Evolutionary conservation across 2,329 filamentous ascomycete species (phyloP).

Genomic region (Akanthomyces uredinophilus): DNA sequence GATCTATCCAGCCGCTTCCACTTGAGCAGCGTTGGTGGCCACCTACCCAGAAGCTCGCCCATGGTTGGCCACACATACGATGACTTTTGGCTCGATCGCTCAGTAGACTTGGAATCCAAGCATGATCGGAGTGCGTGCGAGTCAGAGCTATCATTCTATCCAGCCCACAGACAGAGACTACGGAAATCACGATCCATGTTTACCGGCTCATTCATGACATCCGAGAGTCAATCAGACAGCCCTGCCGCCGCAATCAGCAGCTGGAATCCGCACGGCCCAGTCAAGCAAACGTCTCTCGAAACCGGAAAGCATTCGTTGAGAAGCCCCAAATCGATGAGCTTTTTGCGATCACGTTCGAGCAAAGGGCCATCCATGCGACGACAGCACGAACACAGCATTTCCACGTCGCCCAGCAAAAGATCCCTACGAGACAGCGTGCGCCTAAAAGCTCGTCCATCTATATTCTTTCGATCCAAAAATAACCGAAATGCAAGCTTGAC

Average conservation of each 20-base stretch:
- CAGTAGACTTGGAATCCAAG: neutral
- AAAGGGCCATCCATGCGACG: neutral
- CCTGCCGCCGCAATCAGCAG: neutral
- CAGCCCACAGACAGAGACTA: neutral
- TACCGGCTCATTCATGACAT: slow-evolving; percentile 25
- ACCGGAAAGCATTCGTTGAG: slow-evolving; percentile 27
- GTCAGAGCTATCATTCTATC: neutral
- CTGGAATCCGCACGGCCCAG: neutral
- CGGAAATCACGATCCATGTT: slow-evolving; percentile 53
- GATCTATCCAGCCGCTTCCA: neutral
- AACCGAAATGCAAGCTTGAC: slow-evolving; percentile 29
- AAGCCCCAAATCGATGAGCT: slow-evolving; percentile 52
- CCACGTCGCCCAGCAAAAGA: slow-evolving; percentile 4
- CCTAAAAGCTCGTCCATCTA: slow-evolving; percentile 38
- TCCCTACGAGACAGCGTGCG: slow-evolving; percentile 19
- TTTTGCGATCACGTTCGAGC: slow-evolving; percentile 29
- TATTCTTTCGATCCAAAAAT: slow-evolving; percentile 37
- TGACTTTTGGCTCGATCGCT: slow-evolving; percentile 4
- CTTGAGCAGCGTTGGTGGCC: neutral
- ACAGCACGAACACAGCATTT: neutral
- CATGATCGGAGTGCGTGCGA: neutral
- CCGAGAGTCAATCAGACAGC: neutral
- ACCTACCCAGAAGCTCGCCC: slow-evolving; percentile 3
- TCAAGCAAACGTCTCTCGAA: neutral
- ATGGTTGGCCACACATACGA: neutral